Evolutionary conservation across 1,284 basidiomycete genomes (phyloP).

Genomic region (Irpex rosettiformis): DNA sequence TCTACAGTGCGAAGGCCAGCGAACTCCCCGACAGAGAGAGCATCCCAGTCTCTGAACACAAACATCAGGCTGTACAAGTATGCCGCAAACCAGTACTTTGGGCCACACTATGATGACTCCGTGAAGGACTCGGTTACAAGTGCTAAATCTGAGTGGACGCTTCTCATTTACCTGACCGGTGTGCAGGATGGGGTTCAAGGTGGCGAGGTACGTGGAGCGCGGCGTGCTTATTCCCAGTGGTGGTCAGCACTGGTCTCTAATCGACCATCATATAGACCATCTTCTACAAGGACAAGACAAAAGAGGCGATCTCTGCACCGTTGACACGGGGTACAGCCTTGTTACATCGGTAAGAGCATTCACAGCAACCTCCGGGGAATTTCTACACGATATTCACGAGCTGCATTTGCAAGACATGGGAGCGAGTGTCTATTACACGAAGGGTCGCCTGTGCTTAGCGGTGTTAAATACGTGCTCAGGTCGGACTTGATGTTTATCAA

Average conservation of each 20-base stretch:
- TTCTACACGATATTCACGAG: not conserved
- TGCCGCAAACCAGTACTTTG: slow-evolving; percentile 61
- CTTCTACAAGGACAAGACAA: slow-evolving; percentile 62
- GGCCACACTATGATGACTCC: slow-evolving; percentile 75
- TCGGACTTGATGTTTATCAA: slow-evolving; percentile 73
- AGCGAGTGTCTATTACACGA: slow-evolving; percentile 77
- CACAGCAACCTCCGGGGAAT: not conserved
- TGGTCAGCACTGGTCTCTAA: not conserved
- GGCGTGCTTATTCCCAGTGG: not conserved
- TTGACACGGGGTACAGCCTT: slow-evolving; percentile 67
- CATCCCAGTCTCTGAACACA: slow-evolving; percentile 58
- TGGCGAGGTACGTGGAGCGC: slow-evolving; percentile 51
- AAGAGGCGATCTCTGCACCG: slow-evolving; percentile 53
- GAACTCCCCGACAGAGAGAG: slow-evolving; percentile 30
- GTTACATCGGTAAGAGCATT: slow-evolving; percentile 56
- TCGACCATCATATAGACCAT: slow-evolving; percentile 44
- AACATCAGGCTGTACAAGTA: slow-evolving; percentile 75
- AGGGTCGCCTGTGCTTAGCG: slow-evolving; percentile 62
- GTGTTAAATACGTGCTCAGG: slow-evolving; percentile 75
- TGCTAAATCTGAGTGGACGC: slow-evolving; percentile 72
- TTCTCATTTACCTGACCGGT: slow-evolving; percentile 76
- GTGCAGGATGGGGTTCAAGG: slow-evolving; percentile 70
- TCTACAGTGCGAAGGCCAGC: slow-evolving; percentile 34
- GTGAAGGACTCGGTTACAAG: slow-evolving; percentile 55
- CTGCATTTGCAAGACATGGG: slow-evolving; percentile 50